Percentiles rank a stretch among this genome's conserved stretches.
These are phyloP conservation scores for Orbilia brochopaga DNA, from an alignment of 2,329 filamentous ascomycete genomes.

Conservation along the genomic window DNA sequence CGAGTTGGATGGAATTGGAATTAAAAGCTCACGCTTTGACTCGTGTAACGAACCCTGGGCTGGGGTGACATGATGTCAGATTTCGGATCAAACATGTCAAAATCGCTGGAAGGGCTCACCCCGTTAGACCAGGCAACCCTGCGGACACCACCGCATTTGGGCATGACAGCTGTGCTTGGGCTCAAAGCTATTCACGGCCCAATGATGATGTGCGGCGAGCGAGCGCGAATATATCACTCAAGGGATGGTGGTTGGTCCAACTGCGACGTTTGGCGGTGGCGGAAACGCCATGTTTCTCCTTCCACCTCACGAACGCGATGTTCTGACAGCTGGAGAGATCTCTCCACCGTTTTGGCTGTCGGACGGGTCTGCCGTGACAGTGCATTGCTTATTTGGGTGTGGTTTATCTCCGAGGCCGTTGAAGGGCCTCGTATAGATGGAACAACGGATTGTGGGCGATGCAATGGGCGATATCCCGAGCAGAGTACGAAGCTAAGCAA, in stretches of 20 bases:
- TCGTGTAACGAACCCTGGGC: slow-evolving; percentile 42
- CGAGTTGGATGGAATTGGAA: slow-evolving; percentile 21
- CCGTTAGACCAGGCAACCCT: slow-evolving; percentile 41
- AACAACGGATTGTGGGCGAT: slow-evolving; percentile 16
- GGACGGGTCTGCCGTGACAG: slow-evolving; percentile 32
- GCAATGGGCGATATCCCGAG: not conserved
- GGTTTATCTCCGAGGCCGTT: slow-evolving; percentile 39
- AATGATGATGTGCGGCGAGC: slow-evolving; percentile 8
- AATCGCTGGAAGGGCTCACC: slow-evolving; percentile 27
- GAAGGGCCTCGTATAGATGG: slow-evolving; percentile 16
- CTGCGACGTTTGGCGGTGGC: slow-evolving; percentile 50
- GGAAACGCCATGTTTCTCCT: slow-evolving; percentile 49
- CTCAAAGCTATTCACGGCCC: slow-evolving; percentile 27
- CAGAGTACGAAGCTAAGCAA: too few species aligned
- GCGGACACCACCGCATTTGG: slow-evolving; percentile 41
- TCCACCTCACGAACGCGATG: slow-evolving; percentile 48
- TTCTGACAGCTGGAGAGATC: slow-evolving; percentile 41
- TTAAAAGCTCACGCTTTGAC: slow-evolving; percentile 42
- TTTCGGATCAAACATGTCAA: slow-evolving; percentile 37
- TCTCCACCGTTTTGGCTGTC: slow-evolving; percentile 13
- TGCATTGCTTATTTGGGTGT: slow-evolving; percentile 38
- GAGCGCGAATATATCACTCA: slow-evolving; percentile 40
- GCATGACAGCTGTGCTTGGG: slow-evolving; percentile 41
- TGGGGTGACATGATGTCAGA: slow-evolving; percentile 40
- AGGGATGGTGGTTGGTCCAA: slow-evolving; percentile 39